Percentiles rank a stretch among this genome's conserved stretches.
Conservation (phyloP, 805 yeast species). For the Hanseniaspora occidentalis region DNA sequence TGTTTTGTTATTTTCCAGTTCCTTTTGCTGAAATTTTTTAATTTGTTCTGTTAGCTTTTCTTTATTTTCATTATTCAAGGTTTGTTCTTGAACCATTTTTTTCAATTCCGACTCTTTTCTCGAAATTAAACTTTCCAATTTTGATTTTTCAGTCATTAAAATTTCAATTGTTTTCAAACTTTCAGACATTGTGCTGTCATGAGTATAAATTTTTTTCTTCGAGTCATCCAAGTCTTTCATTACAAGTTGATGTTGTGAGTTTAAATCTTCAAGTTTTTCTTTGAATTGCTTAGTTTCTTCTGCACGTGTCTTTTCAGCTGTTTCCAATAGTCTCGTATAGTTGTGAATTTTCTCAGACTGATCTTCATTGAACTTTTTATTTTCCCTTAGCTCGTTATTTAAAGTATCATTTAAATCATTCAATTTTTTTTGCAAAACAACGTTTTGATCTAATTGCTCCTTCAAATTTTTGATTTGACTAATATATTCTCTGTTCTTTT, state of each 20-base stretch:
- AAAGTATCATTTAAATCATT: constrained; percentile 20
- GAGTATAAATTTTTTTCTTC: constrained; percentile 44
- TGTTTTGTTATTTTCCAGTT: constrained; percentile 22
- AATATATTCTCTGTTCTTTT: constrained; percentile 16
- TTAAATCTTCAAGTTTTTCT: constrained; percentile 37
- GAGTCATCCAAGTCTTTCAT: constrained; percentile 31
- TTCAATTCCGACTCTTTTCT: constrained; percentile 20
- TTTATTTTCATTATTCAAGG: constrained; percentile 3
- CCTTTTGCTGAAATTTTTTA: constrained; percentile 5
- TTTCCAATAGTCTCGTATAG: constrained; percentile 12
- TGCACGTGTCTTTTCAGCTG: constrained; percentile 11
- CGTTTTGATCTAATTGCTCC: constrained; percentile 15
- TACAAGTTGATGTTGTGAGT: constrained; percentile 33
- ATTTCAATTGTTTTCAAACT: constrained; percentile 44
- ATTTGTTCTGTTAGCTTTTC: constrained; percentile 8
- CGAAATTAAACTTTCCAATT: constrained; percentile 21
- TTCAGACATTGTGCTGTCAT: constrained; percentile 15
- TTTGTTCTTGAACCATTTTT: constrained; percentile 14
- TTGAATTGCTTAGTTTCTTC: constrained; percentile 22
- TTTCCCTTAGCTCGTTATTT: constrained; percentile 12
- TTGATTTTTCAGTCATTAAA: constrained; percentile 40
- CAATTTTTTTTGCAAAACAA: constrained; percentile 16
- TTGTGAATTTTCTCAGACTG: constrained; percentile 18
- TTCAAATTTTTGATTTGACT: constrained; percentile 10
- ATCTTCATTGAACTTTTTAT: constrained; percentile 12